Evolutionary conservation across 164 flowering plant species (phyloP), one percentile per base, ranked within the genome.

Genomic region (Annona cherimola): DNA sequence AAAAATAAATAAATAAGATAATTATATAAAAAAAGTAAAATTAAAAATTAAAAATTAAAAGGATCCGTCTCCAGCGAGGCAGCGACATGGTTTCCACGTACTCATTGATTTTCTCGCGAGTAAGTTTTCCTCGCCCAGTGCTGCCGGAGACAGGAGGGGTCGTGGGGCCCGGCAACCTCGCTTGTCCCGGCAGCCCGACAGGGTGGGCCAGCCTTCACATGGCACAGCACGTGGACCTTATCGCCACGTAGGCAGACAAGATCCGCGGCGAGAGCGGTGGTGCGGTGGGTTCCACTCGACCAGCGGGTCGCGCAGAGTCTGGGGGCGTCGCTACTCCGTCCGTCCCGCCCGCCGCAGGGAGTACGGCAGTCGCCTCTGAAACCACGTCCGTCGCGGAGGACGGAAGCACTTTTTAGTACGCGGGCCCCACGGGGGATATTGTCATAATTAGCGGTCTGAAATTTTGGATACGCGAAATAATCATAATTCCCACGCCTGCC

Each of bases 231-330:
- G 12, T 69, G 18, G 60, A 20, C 3, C 2, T 6, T 3, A 54
- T 18, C 2, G 74, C 67, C 75, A 75, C 70, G 72, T 75, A 19
- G 74, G 69, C 80, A 79, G 84, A 82, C 82, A 79, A 6, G 40
- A 71, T 70, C 19, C 80, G 76, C 57, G 57, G 57, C 57, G 57
- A 50, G 57, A 50, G 57, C 57, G 57, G 57, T 26, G 35, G 57
- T 9, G 57, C 77, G 76, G 77, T 67, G 67, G 20, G 70, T 8
- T 12, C 8, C 5, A 46, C 20, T 46, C n/a, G 68, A 26, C 35
- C 35, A 26, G 35, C 35, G 35, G 35, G 35, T 26, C 1, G 1
- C 35, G 35, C 35, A 26, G 35, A 26, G 35, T 26, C 35, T 26
- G 35, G 35, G 35, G 35, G 35, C 35, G 35, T 26, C 35, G 35